Conservation (phyloP, 2,329 filamentous ascomycete species). For the Colletotrichum cordylinicola region DNA sequence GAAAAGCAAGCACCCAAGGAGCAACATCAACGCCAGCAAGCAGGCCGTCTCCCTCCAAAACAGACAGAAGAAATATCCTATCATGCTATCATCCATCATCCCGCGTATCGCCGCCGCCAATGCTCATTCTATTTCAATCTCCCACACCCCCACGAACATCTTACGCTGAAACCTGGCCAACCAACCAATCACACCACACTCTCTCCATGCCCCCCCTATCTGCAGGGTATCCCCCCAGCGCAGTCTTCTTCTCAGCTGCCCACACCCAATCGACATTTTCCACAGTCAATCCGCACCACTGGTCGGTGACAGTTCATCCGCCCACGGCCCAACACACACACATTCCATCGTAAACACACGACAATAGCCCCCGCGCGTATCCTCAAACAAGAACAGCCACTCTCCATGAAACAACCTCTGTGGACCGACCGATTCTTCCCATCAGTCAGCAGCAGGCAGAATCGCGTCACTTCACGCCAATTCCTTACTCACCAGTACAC, state of each 20-base stretch:
- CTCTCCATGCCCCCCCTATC: not conserved
- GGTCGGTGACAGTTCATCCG: not conserved
- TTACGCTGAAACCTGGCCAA: constrained; percentile 1
- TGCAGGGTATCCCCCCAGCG: not conserved
- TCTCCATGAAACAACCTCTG: not conserved
- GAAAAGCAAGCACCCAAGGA: not conserved
- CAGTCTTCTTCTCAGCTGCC: not conserved
- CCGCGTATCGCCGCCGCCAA: not conserved
- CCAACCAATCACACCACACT: not conserved
- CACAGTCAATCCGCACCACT: not conserved
- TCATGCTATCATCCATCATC: not conserved
- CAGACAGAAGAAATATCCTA: not conserved
- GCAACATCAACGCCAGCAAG: not conserved
- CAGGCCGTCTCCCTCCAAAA: not conserved
- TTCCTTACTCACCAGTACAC: not conserved
- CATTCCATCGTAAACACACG: not conserved
- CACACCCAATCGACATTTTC: not conserved
- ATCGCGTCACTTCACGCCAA: not conserved
- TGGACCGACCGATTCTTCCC: not conserved
- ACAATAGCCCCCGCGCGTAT: not conserved
- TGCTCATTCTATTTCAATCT: not conserved
- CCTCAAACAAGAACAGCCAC: not conserved
- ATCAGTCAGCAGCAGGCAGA: not conserved
- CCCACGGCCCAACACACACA: not conserved
- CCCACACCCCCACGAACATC: not conserved